Evolutionary conservation across 768 basidiomycete species (phyloP), one percentile per base, ranked within the genome.

Genomic region (Dacryopinax spathularia): DNA sequence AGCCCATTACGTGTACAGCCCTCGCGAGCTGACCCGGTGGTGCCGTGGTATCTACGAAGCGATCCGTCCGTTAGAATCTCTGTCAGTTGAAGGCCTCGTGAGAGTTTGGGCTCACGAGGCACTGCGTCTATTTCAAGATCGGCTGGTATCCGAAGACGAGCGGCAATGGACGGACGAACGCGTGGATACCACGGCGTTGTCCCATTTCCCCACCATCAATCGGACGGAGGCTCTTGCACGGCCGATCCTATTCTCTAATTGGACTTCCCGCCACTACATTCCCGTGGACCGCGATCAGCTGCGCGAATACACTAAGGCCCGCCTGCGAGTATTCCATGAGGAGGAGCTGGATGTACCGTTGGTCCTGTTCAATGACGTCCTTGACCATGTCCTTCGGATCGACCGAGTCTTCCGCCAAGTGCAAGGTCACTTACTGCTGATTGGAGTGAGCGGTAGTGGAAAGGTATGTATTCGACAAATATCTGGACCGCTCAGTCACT

Each of bases 21-120:
- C 96, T 69, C 91, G 96, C 80, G 96, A 99, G 73, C 84, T 99
- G 31, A 98, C 96, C 1, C 84, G 96, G 61, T 99, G 96, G 96
- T 84, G 91, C 34, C 84, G 96, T 66, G 96, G 96, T 70, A 88
- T 99, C 64, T 98, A 95, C 71, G 96, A 98, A 73, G 93, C 96
- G 10, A 89, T 99, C 64, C 85, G 86, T 31, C 95, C 96, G 6
- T 77, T 99, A 62, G 96, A 98, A 74, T 84, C 85, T n/a, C 78
- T 99, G 31, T 85, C 90, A 5, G 86, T 95, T 6, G 95, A 99
- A 70, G 96, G 96, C 12, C 82, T 99, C 60, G 92, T 99, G 31
- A 84, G 96, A 20, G 82, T 99, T 1, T 98, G 96, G 96, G 94
- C 92, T 1, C 96, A 99, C 72, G 96, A 99, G 73, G 96, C 90